Base-by-base conservation (phyloP, 2,329 filamentous ascomycete species). In the Aspergillus piperis region DNA sequence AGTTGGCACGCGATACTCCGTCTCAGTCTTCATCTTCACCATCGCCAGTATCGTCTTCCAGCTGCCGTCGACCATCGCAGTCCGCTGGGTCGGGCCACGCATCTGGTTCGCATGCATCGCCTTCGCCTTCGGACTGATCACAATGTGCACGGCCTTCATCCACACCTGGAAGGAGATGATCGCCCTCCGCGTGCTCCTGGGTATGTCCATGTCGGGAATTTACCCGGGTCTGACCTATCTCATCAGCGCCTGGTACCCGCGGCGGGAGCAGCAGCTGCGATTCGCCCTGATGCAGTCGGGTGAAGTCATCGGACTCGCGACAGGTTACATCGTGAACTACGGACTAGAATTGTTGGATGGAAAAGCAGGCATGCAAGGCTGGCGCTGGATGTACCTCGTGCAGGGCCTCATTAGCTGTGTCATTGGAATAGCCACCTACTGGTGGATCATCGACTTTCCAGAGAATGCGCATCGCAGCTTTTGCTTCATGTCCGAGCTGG, bases 21-120 rank as follows among this genome's bases (percentile, higher is more conserved):
- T 90, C 4, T 83, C 86, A 21, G 90, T 91, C 59, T 88, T 90
- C 76, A 89, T 90, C 71, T 90, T 90, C 74, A 90, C 88, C 8
- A 82, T 90, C 58, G 81, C 87, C 5, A 86, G 83, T 67, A 87
- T 91, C 42, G 82, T 82, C 8, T 90, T 89, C 68, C 88, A 90
- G 71, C 77, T 90, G 7, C 88, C 88, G 0, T 86, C 86, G 1
- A 90, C 88, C 0, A 81, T 90, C 48, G 84, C 86, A 1, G 86
- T 90, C 27, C 82, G 88, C 50, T 82, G 84, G 1, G 79, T 89
- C 52, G 88, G 88, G 0, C 89, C 88, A 0, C 80, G 88, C 13
- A 70, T 83, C 53, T 88, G 85, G 82, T 88, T 90, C 69, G 75
- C 83, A 0, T 70, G 79, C 48, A 87, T 84, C 61, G 89, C 87